Conservation (phyloP, 371 early-diverging fungal genomes). For the Rhizopus delemar region DNA sequence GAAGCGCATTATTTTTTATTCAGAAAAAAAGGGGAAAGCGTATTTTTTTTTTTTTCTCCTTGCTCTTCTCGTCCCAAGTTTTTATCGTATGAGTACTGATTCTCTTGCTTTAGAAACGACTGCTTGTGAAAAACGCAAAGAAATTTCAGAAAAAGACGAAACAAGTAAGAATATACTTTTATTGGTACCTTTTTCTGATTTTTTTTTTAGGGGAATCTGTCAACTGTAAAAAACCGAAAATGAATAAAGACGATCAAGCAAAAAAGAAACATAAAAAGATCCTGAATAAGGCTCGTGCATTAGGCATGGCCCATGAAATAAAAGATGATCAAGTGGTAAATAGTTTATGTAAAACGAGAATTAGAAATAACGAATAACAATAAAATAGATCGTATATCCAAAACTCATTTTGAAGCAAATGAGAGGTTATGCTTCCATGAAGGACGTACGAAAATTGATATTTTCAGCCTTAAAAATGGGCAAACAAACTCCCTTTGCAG, state of each 20-base stretch:
- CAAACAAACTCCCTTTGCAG: constrained; percentile 23
- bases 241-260: not conserved
- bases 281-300: constrained; percentile 15
- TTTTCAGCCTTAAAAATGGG: constrained; percentile 15
- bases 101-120: not conserved
- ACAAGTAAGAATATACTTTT: not conserved
- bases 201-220: not conserved
- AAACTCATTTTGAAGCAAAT: constrained; percentile 24
- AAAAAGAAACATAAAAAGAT: not conserved
- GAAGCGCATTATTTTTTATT: no score
- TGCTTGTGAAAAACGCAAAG: not conserved
- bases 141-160: not conserved
- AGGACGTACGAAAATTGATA: constrained; percentile 25
- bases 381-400: constrained; percentile 19
- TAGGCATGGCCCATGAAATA: constrained; percentile 18
- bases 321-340: constrained; percentile 18
- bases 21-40: no score
- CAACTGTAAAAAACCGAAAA: not conserved
- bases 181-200: no score
- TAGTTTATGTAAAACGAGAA: not conserved
- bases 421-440: constrained; percentile 23
- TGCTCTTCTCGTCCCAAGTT: not conserved
- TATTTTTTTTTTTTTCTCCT: no score
- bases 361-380: not conserved
- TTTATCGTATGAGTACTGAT: not conserved